These are phyloP conservation scores for Penicillium salamii DNA, from an alignment of 495 filamentous ascomycete genomes.

Conservation along the genomic window DNA sequence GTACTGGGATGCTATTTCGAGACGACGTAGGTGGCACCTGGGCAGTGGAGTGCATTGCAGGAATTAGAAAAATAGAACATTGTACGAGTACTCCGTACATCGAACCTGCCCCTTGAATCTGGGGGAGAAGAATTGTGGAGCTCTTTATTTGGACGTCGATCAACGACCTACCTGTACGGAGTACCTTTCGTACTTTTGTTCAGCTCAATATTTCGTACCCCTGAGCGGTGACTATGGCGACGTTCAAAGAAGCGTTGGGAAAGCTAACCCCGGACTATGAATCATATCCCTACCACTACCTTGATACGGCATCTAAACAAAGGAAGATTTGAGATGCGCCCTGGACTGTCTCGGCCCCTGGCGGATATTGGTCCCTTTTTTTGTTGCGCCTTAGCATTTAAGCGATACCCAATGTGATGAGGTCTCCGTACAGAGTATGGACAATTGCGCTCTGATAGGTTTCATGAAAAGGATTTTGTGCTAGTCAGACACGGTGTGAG, in stretches of 20 bases:
- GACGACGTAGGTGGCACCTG: background rate
- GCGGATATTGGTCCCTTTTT: background rate
- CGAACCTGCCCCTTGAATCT: constrained; percentile 5
- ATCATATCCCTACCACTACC: background rate
- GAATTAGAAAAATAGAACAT: constrained; percentile 3
- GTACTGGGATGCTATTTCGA: background rate
- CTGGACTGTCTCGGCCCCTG: constrained; percentile 10
- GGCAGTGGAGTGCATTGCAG: constrained; percentile 5
- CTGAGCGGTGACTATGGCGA: background rate
- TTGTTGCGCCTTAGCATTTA: background rate
- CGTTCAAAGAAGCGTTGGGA: background rate
- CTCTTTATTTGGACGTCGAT: constrained; percentile 2
- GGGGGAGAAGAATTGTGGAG: constrained; percentile 10
- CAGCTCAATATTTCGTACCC: constrained; percentile 2
- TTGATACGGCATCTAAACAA: background rate
- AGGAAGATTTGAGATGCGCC: constrained; percentile 1
- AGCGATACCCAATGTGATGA: background rate
- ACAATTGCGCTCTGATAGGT: background rate
- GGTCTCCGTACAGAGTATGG: background rate
- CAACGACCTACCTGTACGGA: background rate
- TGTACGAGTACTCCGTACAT: too few species aligned
- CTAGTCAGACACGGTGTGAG: background rate
- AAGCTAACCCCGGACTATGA: background rate
- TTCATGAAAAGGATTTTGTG: background rate
- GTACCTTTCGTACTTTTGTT: constrained; percentile 5